Conservation (phyloP, 768 basidiomycete genomes). For the Baorangia bicolor region DNA sequence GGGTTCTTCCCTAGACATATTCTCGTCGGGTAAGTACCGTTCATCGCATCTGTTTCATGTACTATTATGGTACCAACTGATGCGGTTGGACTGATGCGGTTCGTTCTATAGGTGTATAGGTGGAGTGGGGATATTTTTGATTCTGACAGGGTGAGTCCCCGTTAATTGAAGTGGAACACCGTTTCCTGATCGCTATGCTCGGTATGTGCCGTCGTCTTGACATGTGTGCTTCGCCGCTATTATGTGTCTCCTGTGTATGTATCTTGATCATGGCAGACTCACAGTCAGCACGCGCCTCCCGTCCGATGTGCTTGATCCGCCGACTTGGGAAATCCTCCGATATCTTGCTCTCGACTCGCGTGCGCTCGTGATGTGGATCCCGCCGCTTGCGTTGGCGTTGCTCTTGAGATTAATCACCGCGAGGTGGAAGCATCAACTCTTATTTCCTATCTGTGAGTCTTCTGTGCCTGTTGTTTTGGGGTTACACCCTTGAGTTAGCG, state of each 20-base stretch:
- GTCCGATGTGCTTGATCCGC: constrained; percentile 67
- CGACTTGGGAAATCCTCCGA: constrained; percentile 62
- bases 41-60: not conserved
- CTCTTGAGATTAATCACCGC: constrained; percentile 78
- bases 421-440: constrained; percentile 79
- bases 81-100: not conserved
- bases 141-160: constrained; percentile 73
- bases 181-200: not conserved
- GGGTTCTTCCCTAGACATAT: constrained; percentile 98
- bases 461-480: not conserved
- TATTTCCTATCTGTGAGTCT: constrained; percentile 82
- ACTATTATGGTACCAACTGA: not conserved
- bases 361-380: constrained; percentile 72
- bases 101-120: constrained; percentile 66
- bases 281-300: constrained; percentile 82
- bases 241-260: not conserved
- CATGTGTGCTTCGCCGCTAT: not conserved
- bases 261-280: constrained; percentile 45
- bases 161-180: not conserved
- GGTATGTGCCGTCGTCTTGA: not conserved
- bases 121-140: constrained; percentile 92
- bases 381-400: constrained; percentile 75
- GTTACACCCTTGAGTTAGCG: not conserved
- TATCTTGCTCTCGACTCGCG: constrained; percentile 64
- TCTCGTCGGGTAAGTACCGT: constrained; percentile 73